phyloP scores from a whole-genome alignment of 2,329 filamentous ascomycete genomes.

The Talaromyces sp. region DNA sequence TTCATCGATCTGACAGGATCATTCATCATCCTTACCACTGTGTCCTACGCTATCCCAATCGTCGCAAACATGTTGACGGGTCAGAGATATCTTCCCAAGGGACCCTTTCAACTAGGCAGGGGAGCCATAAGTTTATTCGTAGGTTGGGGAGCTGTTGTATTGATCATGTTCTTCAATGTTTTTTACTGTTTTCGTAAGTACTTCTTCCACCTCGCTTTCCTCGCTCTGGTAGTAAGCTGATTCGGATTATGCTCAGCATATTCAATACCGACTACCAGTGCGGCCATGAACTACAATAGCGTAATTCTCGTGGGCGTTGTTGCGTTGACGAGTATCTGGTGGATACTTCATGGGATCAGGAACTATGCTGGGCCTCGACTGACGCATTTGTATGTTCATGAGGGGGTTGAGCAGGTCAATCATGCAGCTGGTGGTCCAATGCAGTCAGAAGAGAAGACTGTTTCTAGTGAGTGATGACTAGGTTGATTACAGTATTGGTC shows the following conservation, averaged over 20 bases:
- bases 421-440: background rate
- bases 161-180: conserved; percentile 49
- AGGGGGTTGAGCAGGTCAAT: background rate
- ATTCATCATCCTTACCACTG: conserved; percentile 41
- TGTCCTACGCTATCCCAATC: conserved; percentile 47
- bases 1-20: conserved; percentile 54
- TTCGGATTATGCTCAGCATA: background rate
- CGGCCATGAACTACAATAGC: conserved; percentile 51
- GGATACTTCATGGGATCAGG: conserved; percentile 23
- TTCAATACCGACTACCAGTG: conserved; percentile 32
- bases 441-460: conserved; percentile 4
- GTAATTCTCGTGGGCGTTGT: conserved; percentile 44
- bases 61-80: conserved; percentile 45
- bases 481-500: background rate
- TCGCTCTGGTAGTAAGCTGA: background rate
- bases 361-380: conserved; percentile 11
- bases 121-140: conserved; percentile 38
- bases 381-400: conserved; percentile 15
- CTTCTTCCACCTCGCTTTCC: background rate
- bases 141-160: conserved; percentile 45
- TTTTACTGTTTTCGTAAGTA: conserved; percentile 46
- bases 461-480: background rate
- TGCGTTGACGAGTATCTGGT: conserved; percentile 40
- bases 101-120: conserved; percentile 45
- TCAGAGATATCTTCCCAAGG: conserved; percentile 42